These are phyloP conservation scores for Uronychia setigera DNA, from an alignment of 73 alveolate genomes.

Conservation along the genomic window DNA sequence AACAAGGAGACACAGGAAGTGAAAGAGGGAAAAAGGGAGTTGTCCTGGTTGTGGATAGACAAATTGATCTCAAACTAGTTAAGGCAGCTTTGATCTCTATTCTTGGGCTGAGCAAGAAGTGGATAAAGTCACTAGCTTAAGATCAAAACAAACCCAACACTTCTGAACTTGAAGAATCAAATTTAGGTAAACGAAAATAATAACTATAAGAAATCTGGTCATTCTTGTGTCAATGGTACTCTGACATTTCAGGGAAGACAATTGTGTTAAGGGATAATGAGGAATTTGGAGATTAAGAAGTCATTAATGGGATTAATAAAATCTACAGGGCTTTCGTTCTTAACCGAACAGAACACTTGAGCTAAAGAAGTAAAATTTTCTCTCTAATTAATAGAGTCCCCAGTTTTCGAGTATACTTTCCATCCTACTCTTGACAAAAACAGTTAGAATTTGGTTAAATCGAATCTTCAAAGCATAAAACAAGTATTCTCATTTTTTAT, in stretches of 20 bases:
- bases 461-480: neutral
- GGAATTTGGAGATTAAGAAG: neutral
- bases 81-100: neutral
- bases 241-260: neutral
- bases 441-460: neutral
- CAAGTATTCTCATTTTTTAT: neutral
- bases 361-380: neutral
- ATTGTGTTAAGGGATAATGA: neutral
- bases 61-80: neutral
- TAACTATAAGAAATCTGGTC: neutral
- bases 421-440: neutral
- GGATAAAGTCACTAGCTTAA: neutral
- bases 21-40: too few relatives aligned
- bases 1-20: too few relatives aligned
- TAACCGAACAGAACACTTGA: neutral
- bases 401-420: neutral
- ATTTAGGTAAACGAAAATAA: neutral
- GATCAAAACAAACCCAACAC: neutral
- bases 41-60: too few relatives aligned
- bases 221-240: neutral
- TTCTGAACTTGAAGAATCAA: neutral
- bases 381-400: neutral
- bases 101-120: neutral
- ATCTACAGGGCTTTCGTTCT: neutral
- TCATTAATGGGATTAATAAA: neutral